A percentile compares a stretch with the other conserved stretches of the same genome.
Evolutionary conservation across 768 basidiomycete species (phyloP).

Genomic region (Lactarius psammicola): DNA sequence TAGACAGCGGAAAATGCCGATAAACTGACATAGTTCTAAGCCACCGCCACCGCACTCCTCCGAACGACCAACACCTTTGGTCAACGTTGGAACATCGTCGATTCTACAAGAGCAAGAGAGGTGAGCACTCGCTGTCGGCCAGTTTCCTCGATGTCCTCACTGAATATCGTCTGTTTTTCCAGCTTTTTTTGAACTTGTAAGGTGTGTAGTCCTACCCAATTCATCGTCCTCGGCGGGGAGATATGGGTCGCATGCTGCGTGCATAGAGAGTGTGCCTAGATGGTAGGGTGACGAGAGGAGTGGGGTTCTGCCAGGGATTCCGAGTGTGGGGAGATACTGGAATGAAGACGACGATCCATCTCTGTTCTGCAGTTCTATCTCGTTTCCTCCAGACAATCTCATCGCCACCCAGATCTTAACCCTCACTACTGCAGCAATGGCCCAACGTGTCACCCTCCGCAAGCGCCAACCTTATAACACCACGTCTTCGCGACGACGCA

Average conservation of each 20-base stretch:
- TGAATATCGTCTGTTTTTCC: not conserved
- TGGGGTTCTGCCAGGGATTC: no score
- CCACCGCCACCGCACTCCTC: slow-evolving; percentile 17
- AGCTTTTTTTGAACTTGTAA: slow-evolving; percentile 8
- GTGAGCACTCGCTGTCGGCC: slow-evolving; percentile 8
- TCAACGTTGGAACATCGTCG: slow-evolving; percentile 9
- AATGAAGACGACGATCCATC: not conserved
- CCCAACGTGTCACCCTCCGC: slow-evolving; percentile 99
- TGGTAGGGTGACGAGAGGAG: not conserved
- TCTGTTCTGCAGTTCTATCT: not conserved
- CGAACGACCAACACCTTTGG: not conserved
- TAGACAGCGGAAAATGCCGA: slow-evolving; percentile 1
- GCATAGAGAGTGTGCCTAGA: not conserved
- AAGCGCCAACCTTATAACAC: slow-evolving; percentile 99
- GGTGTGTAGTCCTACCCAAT: slow-evolving; percentile 5
- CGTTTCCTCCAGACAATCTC: not conserved
- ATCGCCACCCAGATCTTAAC: slow-evolving; percentile 2
- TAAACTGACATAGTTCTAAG: slow-evolving; percentile 23
- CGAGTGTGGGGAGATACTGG: not conserved
- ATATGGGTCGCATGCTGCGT: not conserved
- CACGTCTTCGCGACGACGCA: slow-evolving; percentile 89
- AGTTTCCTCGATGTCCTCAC: not conserved
- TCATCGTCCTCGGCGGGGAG: not conserved
- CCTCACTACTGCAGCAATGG: slow-evolving; percentile 54
- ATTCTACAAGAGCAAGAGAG: slow-evolving; percentile 14